These are phyloP conservation scores for Cruciata laevipes DNA, from an alignment of 257 asterid genomes.

Conservation along the genomic window DNA sequence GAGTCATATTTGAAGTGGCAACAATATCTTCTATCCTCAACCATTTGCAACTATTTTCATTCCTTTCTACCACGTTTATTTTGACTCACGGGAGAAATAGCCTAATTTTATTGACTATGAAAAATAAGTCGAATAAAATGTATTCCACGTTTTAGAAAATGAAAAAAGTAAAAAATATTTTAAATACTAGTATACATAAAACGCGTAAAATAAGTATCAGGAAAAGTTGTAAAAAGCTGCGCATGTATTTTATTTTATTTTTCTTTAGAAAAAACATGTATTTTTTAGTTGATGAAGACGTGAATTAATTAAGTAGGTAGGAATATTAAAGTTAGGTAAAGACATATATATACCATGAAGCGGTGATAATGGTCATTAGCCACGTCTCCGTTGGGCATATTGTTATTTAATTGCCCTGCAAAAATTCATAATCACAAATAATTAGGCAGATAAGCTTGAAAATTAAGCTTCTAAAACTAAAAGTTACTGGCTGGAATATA, in stretches of 20 bases:
- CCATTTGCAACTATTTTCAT: background rate
- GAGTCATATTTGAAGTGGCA: too few relatives aligned
- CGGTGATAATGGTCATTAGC: constrained; percentile 83
- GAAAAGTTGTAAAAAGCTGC: too few relatives aligned
- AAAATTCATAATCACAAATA: background rate
- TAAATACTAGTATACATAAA: too few relatives aligned
- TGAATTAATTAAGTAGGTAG: background rate
- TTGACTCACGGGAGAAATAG: background rate
- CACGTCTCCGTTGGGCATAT: constrained; percentile 44
- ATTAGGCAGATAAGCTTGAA: too few relatives aligned
- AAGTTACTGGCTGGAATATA: too few relatives aligned
- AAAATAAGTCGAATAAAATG: background rate
- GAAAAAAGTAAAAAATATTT: too few relatives aligned
- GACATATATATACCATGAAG: constrained; percentile 50
- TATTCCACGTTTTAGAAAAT: background rate
- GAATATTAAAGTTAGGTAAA: background rate
- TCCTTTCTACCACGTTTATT: background rate
- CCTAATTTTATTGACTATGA: background rate
- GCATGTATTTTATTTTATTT: too few relatives aligned
- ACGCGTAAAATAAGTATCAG: too few relatives aligned
- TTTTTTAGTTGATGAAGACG: too few relatives aligned
- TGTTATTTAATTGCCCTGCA: constrained; percentile 40
- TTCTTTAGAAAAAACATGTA: too few relatives aligned
- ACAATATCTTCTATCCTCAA: too few relatives aligned
- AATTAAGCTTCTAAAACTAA: too few relatives aligned